Evolutionary conservation across 768 basidiomycete genomes (phyloP), one percentile per base, ranked within the genome.

Genomic region (Lactarius deliciosus): DNA sequence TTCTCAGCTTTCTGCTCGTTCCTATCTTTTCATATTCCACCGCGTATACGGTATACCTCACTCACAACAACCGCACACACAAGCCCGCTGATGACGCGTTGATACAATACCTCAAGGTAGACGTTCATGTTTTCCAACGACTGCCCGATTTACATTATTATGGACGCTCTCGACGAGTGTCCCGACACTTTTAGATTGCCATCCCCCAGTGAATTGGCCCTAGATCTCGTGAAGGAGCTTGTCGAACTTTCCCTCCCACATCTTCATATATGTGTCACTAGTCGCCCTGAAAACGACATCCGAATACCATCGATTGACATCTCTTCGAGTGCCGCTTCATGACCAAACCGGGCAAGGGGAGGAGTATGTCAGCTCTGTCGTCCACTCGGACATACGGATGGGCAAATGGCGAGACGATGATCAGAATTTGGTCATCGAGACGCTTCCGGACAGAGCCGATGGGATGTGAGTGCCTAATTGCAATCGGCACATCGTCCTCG

Each of bases 131-230:
- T 50, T 25, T 50, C 47, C 10, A 2, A 50, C 22, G 11, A 13
- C 4, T 5, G 11, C 54, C 32, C 16, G 16, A 34, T 25, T 10
- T 38, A 58, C 36, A 40, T 58, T 40, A 40, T 58, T n/a, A 11
- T 58, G n/a, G 57, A 58, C 36, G 57, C 57, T 11, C 57, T 58
- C 38, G 57, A 58, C n/a, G 36, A 58, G 15, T 40, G 57, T 58
- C 57, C 57, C 15, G 18, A 58, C 57, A 58, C 32, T 22, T 34
- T 34, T 16, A 36, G 57, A 1, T 8, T 40, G 18, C 32, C 57
- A 25, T 58, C 57, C 11, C 57, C 32, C n/a, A 7, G 57, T 9
- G 34, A 40, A 25, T 38, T 34, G 4, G 38, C n/a, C 20, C 5
- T 50, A 13, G 11, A 25, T 22, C 22, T 50, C 22, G 47, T 50